Conservation (phyloP, 2,329 filamentous ascomycete species). For the Claviceps quebecensis region DNA sequence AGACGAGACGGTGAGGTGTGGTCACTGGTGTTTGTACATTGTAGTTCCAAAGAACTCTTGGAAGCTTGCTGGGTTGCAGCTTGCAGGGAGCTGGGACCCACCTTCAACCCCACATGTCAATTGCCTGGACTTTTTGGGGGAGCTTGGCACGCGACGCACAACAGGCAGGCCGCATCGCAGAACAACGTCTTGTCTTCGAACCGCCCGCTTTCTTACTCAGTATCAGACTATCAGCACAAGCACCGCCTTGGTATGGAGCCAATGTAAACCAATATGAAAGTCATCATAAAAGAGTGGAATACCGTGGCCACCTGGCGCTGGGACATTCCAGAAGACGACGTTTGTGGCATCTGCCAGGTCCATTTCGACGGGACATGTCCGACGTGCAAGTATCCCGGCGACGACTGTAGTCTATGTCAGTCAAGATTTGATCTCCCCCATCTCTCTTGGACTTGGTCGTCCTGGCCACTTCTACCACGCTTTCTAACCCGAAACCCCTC, state of each 20-base stretch:
- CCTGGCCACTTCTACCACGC: not conserved
- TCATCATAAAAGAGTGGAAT: conserved; percentile 86
- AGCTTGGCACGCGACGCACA: not conserved
- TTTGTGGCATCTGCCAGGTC: conserved; percentile 96
- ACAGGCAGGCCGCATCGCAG: not conserved
- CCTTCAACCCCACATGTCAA: conserved; percentile 1
- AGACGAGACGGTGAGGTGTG: not conserved
- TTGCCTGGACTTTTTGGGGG: not conserved
- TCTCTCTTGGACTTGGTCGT: not conserved
- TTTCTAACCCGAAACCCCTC: not conserved
- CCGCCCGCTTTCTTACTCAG: not conserved
- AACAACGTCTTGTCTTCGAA: not conserved
- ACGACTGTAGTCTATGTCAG: conserved; percentile 84
- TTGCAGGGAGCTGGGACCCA: conserved; percentile 1
- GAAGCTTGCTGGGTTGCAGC: not conserved
- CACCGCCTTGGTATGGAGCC: too few relatives aligned
- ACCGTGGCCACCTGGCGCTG: conserved; percentile 94
- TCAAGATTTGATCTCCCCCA: conserved; percentile 9
- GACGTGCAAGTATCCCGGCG: conserved; percentile 93
- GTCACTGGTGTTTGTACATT: not conserved
- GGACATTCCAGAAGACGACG: conserved; percentile 94
- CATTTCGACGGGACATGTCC: conserved; percentile 97
- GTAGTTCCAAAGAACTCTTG: not conserved
- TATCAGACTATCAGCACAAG: not conserved
- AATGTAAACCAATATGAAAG: conserved; percentile 54